Conservation (phyloP, 2,329 filamentous ascomycete species). For the Botrytis paeoniae region DNA sequence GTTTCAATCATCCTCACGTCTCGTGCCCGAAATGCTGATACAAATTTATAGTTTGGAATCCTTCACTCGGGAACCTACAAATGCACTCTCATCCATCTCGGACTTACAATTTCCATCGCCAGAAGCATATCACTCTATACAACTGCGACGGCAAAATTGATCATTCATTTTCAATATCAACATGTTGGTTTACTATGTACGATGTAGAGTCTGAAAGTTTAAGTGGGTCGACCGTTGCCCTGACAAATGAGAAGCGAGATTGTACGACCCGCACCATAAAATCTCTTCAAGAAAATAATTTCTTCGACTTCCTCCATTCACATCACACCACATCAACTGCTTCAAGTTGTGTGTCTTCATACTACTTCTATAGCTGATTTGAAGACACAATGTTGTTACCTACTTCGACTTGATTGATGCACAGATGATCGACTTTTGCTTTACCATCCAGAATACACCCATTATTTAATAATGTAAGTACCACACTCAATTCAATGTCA, state of each 20-base stretch:
- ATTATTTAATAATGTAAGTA: neutral
- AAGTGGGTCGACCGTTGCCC: constrained; percentile 3
- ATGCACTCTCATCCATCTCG: neutral
- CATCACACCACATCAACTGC: neutral
- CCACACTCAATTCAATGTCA: neutral
- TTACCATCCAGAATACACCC: neutral
- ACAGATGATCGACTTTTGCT: too few relatives aligned
- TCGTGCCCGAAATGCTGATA: neutral
- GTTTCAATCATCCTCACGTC: neutral
- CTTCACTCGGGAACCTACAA: too few relatives aligned
- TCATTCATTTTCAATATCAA: neutral
- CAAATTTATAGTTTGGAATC: too few relatives aligned
- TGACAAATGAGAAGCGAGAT: constrained; percentile 14
- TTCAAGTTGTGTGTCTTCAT: neutral
- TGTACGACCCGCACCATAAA: constrained; percentile 7
- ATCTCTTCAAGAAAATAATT: constrained; percentile 6
- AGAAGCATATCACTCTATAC: neutral
- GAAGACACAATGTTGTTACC: neutral
- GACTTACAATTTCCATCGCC: neutral
- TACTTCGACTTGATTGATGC: neutral
- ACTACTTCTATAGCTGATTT: neutral
- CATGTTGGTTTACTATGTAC: neutral
- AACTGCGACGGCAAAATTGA: neutral
- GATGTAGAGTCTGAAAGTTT: neutral
- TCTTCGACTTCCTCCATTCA: neutral